Conservation (phyloP, 768 basidiomycete species). For the Russula vinacea region DNA sequence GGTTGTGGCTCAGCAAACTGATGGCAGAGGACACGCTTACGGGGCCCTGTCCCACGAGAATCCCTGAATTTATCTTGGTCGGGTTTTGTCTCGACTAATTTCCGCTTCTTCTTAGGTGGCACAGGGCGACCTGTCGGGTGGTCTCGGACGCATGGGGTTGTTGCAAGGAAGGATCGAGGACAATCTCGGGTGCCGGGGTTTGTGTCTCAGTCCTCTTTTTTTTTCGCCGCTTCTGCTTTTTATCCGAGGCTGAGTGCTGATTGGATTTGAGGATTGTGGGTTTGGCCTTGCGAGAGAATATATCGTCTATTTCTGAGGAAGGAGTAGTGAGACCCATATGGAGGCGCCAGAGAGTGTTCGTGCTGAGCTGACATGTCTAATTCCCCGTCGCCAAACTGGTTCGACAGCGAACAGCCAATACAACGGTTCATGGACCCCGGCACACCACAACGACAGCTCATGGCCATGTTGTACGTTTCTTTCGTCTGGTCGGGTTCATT, state of each 20-base stretch:
- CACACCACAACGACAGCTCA: slow-evolving; percentile 25
- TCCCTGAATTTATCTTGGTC: slow-evolving; percentile 60
- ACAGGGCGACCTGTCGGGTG: slow-evolving; percentile 19
- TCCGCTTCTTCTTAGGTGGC: slow-evolving; percentile 30
- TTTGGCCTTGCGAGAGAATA: slow-evolving; percentile 54
- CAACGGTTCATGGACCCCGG: slow-evolving; percentile 29
- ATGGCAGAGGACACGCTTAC: slow-evolving; percentile 44
- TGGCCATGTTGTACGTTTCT: slow-evolving; percentile 29
- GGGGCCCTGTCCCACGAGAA: slow-evolving; percentile 67
- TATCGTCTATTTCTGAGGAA: slow-evolving; percentile 78
- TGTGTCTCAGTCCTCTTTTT: slow-evolving; percentile 39
- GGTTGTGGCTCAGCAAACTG: slow-evolving; percentile 4
- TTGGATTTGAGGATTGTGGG: slow-evolving; percentile 32
- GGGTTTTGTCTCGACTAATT: slow-evolving; percentile 29
- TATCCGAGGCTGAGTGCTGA: slow-evolving; percentile 11
- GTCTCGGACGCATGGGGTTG: slow-evolving; percentile 38
- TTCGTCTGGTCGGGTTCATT: background rate
- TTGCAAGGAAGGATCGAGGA: slow-evolving; percentile 59
- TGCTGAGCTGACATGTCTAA: slow-evolving; percentile 10
- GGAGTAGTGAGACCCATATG: background rate
- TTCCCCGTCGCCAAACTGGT: slow-evolving; percentile 23
- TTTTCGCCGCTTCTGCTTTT: slow-evolving; percentile 47
- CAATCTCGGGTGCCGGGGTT: slow-evolving; percentile 49
- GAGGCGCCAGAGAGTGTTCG: slow-evolving; percentile 1
- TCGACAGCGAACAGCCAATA: slow-evolving; percentile 25